Evolutionary conservation across 805 yeast species (phyloP).

Genomic region (Yamadazyma laniorum): DNA sequence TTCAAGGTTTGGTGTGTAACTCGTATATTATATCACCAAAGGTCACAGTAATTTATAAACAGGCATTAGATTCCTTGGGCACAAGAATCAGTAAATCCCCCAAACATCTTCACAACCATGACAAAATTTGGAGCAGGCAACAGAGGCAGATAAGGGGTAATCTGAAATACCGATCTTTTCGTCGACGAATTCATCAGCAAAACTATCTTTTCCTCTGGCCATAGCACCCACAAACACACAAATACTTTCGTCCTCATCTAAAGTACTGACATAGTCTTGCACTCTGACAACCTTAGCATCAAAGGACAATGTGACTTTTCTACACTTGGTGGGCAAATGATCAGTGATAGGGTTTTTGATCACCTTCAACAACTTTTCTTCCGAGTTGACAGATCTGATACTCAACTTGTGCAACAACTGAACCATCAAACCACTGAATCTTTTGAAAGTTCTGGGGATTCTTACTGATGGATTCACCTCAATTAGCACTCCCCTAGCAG

Average conservation of each 20-base stretch:
- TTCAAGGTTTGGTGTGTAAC: too few species aligned
- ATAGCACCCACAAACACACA: slow-evolving; percentile 99
- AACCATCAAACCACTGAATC: slow-evolving; percentile 97
- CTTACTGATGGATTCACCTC: slow-evolving; percentile 96
- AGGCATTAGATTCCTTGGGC: too few species aligned
- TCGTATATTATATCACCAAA: too few species aligned
- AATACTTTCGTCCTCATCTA: slow-evolving; percentile 87
- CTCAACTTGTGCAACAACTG: slow-evolving; percentile 90
- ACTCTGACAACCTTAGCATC: slow-evolving; percentile 88
- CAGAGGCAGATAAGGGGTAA: slow-evolving; percentile 94
- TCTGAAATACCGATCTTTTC: slow-evolving; percentile 95
- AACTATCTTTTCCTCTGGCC: slow-evolving; percentile 97
- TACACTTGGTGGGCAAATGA: slow-evolving; percentile 93
- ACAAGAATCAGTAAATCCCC: slow-evolving; percentile 66
- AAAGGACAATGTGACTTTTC: slow-evolving; percentile 86
- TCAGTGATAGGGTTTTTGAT: slow-evolving; percentile 97
- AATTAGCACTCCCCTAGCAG: slow-evolving; percentile 89
- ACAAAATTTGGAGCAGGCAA: slow-evolving; percentile 96
- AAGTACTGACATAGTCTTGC: slow-evolving; percentile 77
- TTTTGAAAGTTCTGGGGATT: slow-evolving; percentile 96
- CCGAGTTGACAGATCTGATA: slow-evolving; percentile 91
- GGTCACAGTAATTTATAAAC: too few species aligned
- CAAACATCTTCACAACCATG: slow-evolving; percentile 99
- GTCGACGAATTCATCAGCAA: slow-evolving; percentile 96
- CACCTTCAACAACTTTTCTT: slow-evolving; percentile 89